Evolutionary conservation across 257 asterid genomes (phyloP), one percentile per base, ranked within the genome.

Genomic region (Gentiana straminea): DNA sequence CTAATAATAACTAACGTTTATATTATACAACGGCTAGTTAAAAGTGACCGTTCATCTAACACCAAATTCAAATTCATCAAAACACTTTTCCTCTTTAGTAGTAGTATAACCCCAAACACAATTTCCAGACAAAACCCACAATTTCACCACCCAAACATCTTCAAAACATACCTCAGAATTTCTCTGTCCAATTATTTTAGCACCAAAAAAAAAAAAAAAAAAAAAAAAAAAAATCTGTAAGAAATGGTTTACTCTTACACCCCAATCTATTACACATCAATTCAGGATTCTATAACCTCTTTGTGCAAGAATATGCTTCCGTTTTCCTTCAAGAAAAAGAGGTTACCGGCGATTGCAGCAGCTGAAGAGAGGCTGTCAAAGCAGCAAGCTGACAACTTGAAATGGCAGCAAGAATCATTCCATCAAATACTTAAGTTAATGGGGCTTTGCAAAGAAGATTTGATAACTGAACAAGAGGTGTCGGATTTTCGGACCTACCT

Each of bases 401-500:
- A 87, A 70, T 91, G 98, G 96, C 96, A 91, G 85, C 98, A 91
- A 61, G 96, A 91, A 33, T 81, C 95, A 0, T 91, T 79, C 78
- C 98, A 91, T 67, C 96, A 91, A 64, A 87, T 91, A 0, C 89
- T 79, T 34, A 84, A 86, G 58, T 49, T 91, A 65, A 91, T 87
- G 83, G 95, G 92, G 5, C 96, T 87, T 47, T 77, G 72, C 44
- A 81, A 83, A 61, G 98, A 91, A 74, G 96, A 84, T 1, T 84
- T 91, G 61, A 52, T 91, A 58, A 75, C 79, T 35, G 80, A 91
- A 62, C 50, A 79, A n/a, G 92, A 84, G 76, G 95, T 87, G 70
- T 91, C 94, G 52, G 79, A 76, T 70, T 91, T 91, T 54, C 77
- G 79, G 68, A 58, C 83, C 5, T 84, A 87, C 59, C 86, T 87